Base-by-base conservation (phyloP, 1,284 basidiomycete genomes). In the Rhodotorula sp. region DNA sequence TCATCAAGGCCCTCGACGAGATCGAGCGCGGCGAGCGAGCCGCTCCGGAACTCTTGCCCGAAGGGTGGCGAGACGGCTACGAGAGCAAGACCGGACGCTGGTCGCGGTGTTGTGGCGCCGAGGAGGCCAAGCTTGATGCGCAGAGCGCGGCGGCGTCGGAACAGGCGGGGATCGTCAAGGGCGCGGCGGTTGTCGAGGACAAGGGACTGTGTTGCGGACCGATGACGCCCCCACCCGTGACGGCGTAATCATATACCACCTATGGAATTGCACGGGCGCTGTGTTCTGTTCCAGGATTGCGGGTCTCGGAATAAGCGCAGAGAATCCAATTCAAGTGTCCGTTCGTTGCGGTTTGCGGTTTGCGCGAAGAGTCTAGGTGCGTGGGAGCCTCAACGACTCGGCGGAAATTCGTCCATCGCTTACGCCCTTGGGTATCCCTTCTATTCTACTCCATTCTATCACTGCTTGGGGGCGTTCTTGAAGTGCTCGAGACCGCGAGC, bases 1-100 rank as follows among this genome's bases (percentile, higher is more conserved):
- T 99, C 54, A 85, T 97, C 80, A 85, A 88, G 62, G 90, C 91
- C 12, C 83, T 97, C n/a, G 95, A 99, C 80, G 88, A 91, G 79
- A 91, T 99, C 56, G 76, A 82, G 80, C 77, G 75, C 65, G 71
- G 82, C 69, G 55, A 73, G 69, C 54, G 49, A 20, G 70, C 76
- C 1, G 80, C 78, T 4, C 79, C 80, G 0, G 77, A 74, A 4
- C 77, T 80, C 62, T 69, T 82, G 26, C 80, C 81, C 1, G 63
- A 66, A 8, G 69, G 69, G 1, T 71, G 69, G 69, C 46, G 69
- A 26, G 45, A 46, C 15, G 37, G 49, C 14, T 57, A 57, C 49
- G 49, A 60, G 26, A 46, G 8, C 26, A 45, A 45, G 42, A 44
- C 18, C 53, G 54, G 49, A 30, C 56, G 57, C 29, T 66, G 60